Percentiles rank a stretch among this genome's conserved stretches.
phyloP scores from a whole-genome alignment of 78 protist genomes.

The Dictyostelium discoideum region dicty_2.7 NC_007091.3:1127501-1128000 shows the following conservation, averaged over 20 bases:
- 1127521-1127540: conserved; percentile 11
- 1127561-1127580: conserved; percentile 36
- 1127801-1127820: background rate
- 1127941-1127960: conserved; percentile 47
- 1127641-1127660: conserved; percentile 48
- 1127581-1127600: conserved; percentile 54
- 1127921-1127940: conserved; percentile 31
- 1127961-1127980: background rate
- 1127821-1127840: background rate
- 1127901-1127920: conserved; percentile 10
- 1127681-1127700: background rate
- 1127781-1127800: background rate
- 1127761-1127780: background rate
- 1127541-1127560: conserved; percentile 4
- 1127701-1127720: background rate
- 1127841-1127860: background rate
- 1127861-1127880: background rate
- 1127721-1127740: background rate
- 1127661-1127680: conserved; percentile 28
- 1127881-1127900: background rate
- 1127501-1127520: background rate
- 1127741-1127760: background rate
- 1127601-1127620: conserved; percentile 21
- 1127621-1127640: conserved; percentile 47
- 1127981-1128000: background rate